Evolutionary conservation across 2,329 filamentous ascomycete species (phyloP).

Genomic region (Tolypocladium capitatum): DNA sequence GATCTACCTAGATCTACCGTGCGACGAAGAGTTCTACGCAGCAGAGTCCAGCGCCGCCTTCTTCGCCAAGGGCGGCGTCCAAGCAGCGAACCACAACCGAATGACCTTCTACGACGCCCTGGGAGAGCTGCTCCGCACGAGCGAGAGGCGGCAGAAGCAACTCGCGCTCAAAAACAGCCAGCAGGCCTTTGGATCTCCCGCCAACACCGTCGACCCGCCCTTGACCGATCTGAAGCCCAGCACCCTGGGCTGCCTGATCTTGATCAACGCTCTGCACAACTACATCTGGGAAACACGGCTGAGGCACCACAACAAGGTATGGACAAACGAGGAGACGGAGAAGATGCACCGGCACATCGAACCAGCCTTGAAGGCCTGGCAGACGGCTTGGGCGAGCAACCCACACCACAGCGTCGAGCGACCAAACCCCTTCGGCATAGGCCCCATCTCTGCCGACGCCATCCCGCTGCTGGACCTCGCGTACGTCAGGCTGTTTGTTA

Average conservation of each 20-base stretch:
- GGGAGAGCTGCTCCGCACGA: constrained; percentile 66
- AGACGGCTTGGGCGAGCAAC: constrained; percentile 80
- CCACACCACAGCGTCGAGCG: constrained; percentile 72
- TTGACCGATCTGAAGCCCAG: constrained; percentile 63
- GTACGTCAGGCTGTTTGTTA: constrained; percentile 85
- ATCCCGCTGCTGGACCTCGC: constrained; percentile 85
- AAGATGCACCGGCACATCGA: constrained; percentile 95
- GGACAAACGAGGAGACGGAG: constrained; percentile 86
- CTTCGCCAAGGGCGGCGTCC: constrained; percentile 59
- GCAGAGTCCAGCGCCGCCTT: constrained; percentile 77
- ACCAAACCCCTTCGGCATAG: constrained; percentile 69
- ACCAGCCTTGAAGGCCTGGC: constrained; percentile 87
- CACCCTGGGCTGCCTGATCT: constrained; percentile 78
- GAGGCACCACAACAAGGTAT: constrained; percentile 72
- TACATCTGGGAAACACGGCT: constrained; percentile 98
- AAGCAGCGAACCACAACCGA: constrained; percentile 54
- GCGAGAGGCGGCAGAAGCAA: constrained; percentile 49
- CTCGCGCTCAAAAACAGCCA: constrained; percentile 15
- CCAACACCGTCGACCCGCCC: constrained; percentile 26
- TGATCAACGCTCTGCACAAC: constrained; percentile 92
- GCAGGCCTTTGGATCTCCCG: background rate
- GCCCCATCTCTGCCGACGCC: constrained; percentile 77
- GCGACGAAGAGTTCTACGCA: constrained; percentile 82
- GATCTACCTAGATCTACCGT: constrained; percentile 77
- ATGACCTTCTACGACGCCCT: constrained; percentile 74